These are phyloP conservation scores for Globisporangium paroecandrum DNA, from an alignment of 352 stramenopile species.

Conservation along the genomic window DNA sequence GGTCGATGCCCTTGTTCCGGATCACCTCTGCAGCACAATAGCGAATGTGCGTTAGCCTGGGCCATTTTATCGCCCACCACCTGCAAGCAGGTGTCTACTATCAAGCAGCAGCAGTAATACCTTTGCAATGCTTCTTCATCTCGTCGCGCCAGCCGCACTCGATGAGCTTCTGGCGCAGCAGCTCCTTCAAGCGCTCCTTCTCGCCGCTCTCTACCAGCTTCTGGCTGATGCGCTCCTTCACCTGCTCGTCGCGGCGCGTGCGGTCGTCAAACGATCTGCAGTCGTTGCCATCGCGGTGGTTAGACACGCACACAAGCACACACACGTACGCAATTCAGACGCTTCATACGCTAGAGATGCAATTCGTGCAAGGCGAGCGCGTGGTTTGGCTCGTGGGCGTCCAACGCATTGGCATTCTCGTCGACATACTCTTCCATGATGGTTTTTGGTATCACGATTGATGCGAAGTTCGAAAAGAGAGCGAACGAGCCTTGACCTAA, in stretches of 20 bases:
- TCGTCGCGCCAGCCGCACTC: conserved; percentile 92
- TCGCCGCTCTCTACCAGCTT: conserved; percentile 88
- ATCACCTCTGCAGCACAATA: conserved; percentile 80
- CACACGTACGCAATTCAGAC: not conserved
- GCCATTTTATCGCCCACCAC: not conserved
- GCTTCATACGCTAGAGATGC: no score
- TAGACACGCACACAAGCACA: not conserved
- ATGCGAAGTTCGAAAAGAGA: no score
- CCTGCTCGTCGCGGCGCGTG: conserved; percentile 63
- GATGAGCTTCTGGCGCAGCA: conserved; percentile 80
- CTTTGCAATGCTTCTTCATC: conserved; percentile 89
- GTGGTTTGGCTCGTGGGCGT: no score
- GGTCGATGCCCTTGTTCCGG: conserved; percentile 90
- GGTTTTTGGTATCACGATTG: no score
- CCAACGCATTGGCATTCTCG: no score
- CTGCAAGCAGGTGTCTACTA: not conserved
- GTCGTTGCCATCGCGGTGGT: not conserved
- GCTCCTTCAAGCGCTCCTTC: conserved; percentile 89
- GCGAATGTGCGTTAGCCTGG: not conserved
- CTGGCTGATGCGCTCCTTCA: conserved; percentile 77
- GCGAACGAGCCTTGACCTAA: no score
- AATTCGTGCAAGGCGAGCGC: no score
- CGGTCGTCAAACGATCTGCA: conserved; percentile 49
- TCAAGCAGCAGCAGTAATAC: conserved; percentile 20
- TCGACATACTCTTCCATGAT: no score